Evolutionary conservation across 352 stramenopile species (phyloP).

Genomic region (Phytophthora rubi): DNA sequence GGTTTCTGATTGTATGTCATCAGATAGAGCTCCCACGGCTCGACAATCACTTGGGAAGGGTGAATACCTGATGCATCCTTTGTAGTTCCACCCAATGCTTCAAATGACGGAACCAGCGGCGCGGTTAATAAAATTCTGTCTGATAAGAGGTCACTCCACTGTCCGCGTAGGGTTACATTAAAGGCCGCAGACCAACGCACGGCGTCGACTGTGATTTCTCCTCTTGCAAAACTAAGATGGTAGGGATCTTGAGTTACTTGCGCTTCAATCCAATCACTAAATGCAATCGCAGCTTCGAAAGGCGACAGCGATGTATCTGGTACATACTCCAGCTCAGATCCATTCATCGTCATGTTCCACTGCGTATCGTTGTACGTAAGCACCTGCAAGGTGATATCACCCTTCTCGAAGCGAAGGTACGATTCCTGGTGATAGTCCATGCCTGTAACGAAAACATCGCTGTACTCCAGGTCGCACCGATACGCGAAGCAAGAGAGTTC

Average conservation of each 20-base stretch:
- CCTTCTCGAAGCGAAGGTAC: background rate
- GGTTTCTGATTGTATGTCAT: background rate
- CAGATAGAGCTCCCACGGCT: background rate
- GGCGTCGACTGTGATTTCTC: background rate
- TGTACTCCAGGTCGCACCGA: conserved; percentile 3
- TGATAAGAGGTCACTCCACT: background rate
- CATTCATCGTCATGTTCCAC: background rate
- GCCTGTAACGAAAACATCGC: background rate
- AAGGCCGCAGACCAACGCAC: background rate
- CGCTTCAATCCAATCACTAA: background rate
- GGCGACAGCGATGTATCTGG: background rate
- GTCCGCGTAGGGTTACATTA: background rate
- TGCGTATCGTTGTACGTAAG: background rate
- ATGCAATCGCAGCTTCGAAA: background rate
- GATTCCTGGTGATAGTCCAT: background rate
- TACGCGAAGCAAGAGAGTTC: background rate
- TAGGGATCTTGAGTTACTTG: background rate
- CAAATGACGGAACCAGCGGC: background rate
- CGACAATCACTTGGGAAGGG: background rate
- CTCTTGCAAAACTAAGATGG: background rate
- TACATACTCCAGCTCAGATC: background rate
- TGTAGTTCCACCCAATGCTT: background rate
- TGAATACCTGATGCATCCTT: background rate
- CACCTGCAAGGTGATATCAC: background rate
- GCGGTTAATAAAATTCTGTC: background rate